These are phyloP conservation scores for Cladorrhinum sp. DNA, from an alignment of 2,329 filamentous ascomycete genomes.

Conservation along the genomic window DNA sequence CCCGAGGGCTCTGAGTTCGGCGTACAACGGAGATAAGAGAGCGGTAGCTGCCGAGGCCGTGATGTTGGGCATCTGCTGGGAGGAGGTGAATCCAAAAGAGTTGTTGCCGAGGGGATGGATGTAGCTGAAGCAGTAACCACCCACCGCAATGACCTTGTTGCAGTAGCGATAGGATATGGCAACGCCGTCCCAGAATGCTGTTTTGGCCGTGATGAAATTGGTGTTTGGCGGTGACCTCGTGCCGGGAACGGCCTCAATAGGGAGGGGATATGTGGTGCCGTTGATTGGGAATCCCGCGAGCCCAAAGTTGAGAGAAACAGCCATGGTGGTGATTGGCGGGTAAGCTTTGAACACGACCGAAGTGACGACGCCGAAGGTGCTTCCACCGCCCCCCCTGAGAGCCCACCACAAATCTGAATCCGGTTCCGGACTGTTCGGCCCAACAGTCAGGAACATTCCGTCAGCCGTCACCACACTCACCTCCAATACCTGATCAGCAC, in stretches of 20 bases:
- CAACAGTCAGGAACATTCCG: slow-evolving; percentile 45
- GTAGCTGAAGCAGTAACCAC: slow-evolving; percentile 29
- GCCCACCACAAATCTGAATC: slow-evolving; percentile 41
- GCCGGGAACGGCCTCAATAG: slow-evolving; percentile 6
- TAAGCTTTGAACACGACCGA: slow-evolving; percentile 29
- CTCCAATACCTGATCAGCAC: slow-evolving; percentile 50
- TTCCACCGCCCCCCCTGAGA: slow-evolving; percentile 37
- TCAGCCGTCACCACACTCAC: slow-evolving; percentile 47
- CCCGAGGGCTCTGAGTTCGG: slow-evolving; percentile 32
- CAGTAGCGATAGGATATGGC: slow-evolving; percentile 26
- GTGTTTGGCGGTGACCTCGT: neutral
- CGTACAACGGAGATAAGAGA: slow-evolving; percentile 32
- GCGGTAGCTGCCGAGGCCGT: slow-evolving; percentile 29
- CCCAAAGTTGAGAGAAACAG: slow-evolving; percentile 20
- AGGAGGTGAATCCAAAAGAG: slow-evolving; percentile 26
- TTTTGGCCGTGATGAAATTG: slow-evolving; percentile 8
- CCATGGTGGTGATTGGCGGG: slow-evolving; percentile 23
- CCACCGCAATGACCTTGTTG: slow-evolving; percentile 21
- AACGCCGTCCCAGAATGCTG: slow-evolving; percentile 29
- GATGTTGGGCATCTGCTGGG: slow-evolving; percentile 30
- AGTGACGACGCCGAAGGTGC: slow-evolving; percentile 28
- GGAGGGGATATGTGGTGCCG: slow-evolving; percentile 8
- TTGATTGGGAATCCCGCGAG: slow-evolving; percentile 11
- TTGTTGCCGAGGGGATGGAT: slow-evolving; percentile 28
- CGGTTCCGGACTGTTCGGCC: slow-evolving; percentile 33